Base-by-base conservation (phyloP, 805 yeast genomes). In the Metschnikowia lachancei region DNA sequence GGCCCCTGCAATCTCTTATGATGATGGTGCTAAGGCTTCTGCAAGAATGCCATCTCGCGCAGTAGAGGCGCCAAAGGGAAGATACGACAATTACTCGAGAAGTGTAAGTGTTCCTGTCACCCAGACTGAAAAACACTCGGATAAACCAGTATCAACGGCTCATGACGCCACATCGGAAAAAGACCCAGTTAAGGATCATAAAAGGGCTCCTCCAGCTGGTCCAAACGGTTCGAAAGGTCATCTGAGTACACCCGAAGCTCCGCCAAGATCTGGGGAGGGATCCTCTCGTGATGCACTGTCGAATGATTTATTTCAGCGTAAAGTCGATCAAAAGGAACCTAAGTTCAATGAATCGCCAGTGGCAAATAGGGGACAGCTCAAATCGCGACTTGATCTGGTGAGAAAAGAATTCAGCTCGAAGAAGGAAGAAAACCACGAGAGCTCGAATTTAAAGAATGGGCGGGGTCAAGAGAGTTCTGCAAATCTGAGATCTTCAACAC, bases 21-120 rank as follows among this genome's bases (percentile, higher is more conserved):
- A 58, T 36, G 66, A 62, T 3, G 39, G 44, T 5, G 31, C 49
- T 14, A 39, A 38, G 17, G 40, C 51, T 11, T 9, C 54, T 9
- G 31, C 49, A 3, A 49, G 63, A 34, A 20, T 45, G 2, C 45
- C 45, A 3, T 39, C 55, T 14, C 50, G 61, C 39, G 47, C 47
- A n/a, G 32, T 36, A 17, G 52, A 43, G 26, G 42, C 54, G 11
- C 33, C 55, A 3, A 57, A 59, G 24, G 65, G 65, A 17, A 54
- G 70, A 10, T 67, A 66, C 46, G 72, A 69, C 40, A 55, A 55
- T 43, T 69, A 69, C 41, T 56, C 70, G 18, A 35, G 16, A 14
- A 28, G 37, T 14, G 3, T 18, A 18, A 6, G 38, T 3, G 30
- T 19, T 10, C 6, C 41, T 3, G 36, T n/a, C n/a, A 31, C 32